These are phyloP conservation scores for Wickerhamiella parazyma DNA, from an alignment of 805 yeast species.

Conservation along the genomic window DNA sequence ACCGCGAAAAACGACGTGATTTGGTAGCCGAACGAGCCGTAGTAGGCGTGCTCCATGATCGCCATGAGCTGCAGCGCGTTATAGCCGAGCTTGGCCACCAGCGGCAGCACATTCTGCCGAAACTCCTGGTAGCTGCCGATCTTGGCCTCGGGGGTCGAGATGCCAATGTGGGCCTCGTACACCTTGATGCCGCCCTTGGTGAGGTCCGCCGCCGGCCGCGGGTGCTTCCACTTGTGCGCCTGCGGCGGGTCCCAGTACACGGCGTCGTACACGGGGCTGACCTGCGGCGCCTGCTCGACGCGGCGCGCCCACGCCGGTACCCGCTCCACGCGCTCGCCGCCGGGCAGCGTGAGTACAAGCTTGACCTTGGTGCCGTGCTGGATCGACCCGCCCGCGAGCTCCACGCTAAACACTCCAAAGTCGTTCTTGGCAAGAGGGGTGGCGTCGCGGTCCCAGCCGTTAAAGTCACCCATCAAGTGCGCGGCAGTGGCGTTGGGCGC, in stretches of 20 bases:
- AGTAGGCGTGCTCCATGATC: conserved; percentile 96
- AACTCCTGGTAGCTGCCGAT: conserved; percentile 80
- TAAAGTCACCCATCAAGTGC: conserved; percentile 82
- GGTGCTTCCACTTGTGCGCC: conserved; percentile 45
- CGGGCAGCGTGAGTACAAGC: conserved; percentile 47
- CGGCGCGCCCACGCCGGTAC: conserved; percentile 82
- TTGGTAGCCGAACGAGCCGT: conserved; percentile 97
- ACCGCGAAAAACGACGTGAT: conserved; percentile 83
- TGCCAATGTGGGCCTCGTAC: conserved; percentile 90
- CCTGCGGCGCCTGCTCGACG: conserved; percentile 49
- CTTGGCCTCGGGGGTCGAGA: conserved; percentile 78
- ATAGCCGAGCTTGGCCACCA: conserved; percentile 72
- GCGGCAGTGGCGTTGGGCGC: conserved; percentile 77
- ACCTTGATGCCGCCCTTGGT: conserved; percentile 36
- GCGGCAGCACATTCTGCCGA: conserved; percentile 67
- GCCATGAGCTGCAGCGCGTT: conserved; percentile 95
- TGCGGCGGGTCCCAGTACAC: conserved; percentile 80
- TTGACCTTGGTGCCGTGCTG: conserved; percentile 66
- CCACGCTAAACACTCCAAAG: conserved; percentile 57
- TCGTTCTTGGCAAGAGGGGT: conserved; percentile 47
- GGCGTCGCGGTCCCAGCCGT: conserved; percentile 53
- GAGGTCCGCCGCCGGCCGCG: conserved; percentile 45
- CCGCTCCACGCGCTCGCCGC: conserved; percentile 62
- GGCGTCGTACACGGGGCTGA: conserved; percentile 53
- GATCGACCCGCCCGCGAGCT: conserved; percentile 52